Conservation (phyloP, 495 filamentous ascomycete species). For the Hyphodiscus hymeniophilus region DNA sequence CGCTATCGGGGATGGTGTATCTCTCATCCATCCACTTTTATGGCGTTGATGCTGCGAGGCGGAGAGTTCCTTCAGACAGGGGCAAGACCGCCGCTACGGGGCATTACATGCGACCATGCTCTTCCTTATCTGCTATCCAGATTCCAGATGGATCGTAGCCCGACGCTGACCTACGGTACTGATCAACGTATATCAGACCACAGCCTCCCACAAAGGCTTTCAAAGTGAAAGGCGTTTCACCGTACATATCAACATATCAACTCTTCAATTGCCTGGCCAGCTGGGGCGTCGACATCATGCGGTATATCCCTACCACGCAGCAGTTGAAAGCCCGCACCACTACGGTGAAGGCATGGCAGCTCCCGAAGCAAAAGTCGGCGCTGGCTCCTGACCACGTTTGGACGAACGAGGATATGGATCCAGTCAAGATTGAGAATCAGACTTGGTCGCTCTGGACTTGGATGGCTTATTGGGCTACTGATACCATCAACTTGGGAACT, state of each 20-base stretch:
- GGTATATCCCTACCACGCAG: slow-evolving; percentile 17
- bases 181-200: too few species aligned
- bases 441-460: slow-evolving; percentile 39
- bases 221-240: too few species aligned
- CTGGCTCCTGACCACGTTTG: slow-evolving; percentile 40
- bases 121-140: too few species aligned
- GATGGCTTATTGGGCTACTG: slow-evolving; percentile 56
- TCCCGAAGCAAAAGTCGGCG: slow-evolving; percentile 40
- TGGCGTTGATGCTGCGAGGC: too few species aligned
- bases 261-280: background rate
- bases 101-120: too few species aligned
- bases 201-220: too few species aligned
- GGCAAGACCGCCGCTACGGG: too few species aligned
- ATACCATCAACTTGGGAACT: slow-evolving; percentile 51
- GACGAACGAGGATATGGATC: slow-evolving; percentile 40
- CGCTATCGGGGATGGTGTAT: too few species aligned
- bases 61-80: too few species aligned
- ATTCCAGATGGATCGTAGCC: too few species aligned
- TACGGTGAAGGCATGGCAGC: slow-evolving; percentile 35
- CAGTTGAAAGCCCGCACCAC: slow-evolving; percentile 30
- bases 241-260: background rate
- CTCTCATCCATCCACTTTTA: too few species aligned
- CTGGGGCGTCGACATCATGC: slow-evolving; percentile 2
- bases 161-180: too few species aligned
- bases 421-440: slow-evolving; percentile 36